A percentile compares a stretch with the other conserved stretches of the same genome.
Conservation (phyloP, 371 early-diverging fungal genomes). For the Mortierella sp. region DNA sequence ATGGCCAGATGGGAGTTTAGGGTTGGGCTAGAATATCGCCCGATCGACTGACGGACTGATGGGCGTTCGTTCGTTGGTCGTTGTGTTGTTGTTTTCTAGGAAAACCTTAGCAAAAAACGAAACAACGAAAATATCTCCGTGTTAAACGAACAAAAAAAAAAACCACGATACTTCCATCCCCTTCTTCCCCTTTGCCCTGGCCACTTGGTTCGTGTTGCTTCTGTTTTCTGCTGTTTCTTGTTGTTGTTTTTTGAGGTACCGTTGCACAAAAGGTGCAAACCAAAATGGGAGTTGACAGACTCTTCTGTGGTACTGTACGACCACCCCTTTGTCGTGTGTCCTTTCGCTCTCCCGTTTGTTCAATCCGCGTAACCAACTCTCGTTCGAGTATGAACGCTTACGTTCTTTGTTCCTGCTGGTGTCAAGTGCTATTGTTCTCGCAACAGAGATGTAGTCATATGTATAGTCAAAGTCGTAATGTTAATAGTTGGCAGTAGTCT, state of each 20-base stretch:
- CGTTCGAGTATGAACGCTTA: background rate
- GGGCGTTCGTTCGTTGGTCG: too few species aligned
- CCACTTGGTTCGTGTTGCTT: background rate
- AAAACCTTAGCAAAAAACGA: background rate
- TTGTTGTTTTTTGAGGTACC: background rate
- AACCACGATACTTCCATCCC: background rate
- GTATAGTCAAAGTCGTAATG: too few species aligned
- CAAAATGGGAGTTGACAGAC: background rate
- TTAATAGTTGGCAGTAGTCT: too few species aligned
- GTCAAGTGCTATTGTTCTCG: background rate
- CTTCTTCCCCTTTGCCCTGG: background rate
- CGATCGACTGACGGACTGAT: too few species aligned
- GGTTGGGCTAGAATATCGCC: too few species aligned
- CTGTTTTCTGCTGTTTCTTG: background rate
- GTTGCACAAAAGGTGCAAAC: background rate
- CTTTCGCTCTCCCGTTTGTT: background rate
- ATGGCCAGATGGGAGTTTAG: too few species aligned
- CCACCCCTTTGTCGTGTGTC: background rate
- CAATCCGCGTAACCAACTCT: background rate
- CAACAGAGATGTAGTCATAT: too few species aligned
- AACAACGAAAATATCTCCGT: background rate
- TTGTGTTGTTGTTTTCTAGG: too few species aligned
- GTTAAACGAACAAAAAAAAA: background rate
- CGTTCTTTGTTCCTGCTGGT: background rate
- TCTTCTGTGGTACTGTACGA: background rate